Evolutionary conservation across 768 basidiomycete species (phyloP), one percentile per base, ranked within the genome.

Genomic region (Boletus edulis): DNA sequence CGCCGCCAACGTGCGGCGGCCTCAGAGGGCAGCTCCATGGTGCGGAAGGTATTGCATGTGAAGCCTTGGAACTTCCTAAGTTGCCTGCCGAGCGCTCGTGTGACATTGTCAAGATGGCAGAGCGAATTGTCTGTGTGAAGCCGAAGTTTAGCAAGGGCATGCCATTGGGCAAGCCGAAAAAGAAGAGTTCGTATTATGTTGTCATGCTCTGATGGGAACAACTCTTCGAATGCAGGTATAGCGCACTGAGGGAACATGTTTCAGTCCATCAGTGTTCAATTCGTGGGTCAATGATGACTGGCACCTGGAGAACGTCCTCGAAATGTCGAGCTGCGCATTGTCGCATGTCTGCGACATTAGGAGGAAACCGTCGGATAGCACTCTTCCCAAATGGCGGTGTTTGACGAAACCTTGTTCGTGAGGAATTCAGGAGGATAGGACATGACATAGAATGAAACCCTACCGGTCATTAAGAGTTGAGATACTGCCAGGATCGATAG

Each of bases 291-390:
- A 34, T 34, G 32, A 13, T 34, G 32, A 34, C 3, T 13, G 32
- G 32, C 32, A 62, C 78, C 69, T 79, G 77, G 0, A 79, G 61
- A 2, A 77, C 54, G 40, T 80, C 76, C 49, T 79, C 75, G 49
- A 73, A 79, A 39, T 80, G 72, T 0, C 73, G 59, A 0, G 69
- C 78, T 12, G 72, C 72, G 3, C 73, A 46, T 29, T 73, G 67
- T 39, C 70, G 72, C 67, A 75, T 68, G 11, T 67, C 71, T 0
- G 73, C 1, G 4, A 70, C 67, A 57, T 78, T 75, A 0, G 40
- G 54, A 15, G 59, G 47, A 46, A 79, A 79, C 13, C 58, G 53
- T 0, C 72, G 67, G 9, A 80, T 79, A 5, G 34, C 18, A 47
- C 32, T 34, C 32, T 34, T 34, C 32, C 32, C 32, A 2, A 34